Evolutionary conservation across 2,329 filamentous ascomycete genomes (phyloP).

Genomic region (Claviceps monticola): DNA sequence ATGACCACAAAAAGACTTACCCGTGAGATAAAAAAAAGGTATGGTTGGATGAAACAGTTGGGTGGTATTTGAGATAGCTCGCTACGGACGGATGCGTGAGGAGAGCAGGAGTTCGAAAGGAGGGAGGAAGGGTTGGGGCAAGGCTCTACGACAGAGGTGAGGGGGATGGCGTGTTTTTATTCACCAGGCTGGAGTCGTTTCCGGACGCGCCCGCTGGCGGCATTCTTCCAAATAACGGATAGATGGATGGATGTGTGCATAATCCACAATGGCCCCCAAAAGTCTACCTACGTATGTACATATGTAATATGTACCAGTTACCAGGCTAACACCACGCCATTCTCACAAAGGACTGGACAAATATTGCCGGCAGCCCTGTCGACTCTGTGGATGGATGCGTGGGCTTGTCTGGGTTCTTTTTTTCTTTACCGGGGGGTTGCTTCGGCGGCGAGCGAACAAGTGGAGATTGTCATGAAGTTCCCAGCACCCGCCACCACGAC

Average conservation of each 20-base stretch:
- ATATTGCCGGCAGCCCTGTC: background rate
- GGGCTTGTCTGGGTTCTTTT: conserved; percentile 6
- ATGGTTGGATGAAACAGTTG: conserved; percentile 9
- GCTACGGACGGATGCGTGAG: conserved; percentile 13
- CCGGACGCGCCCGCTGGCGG: conserved; percentile 2
- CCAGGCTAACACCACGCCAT: background rate
- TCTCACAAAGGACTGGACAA: background rate
- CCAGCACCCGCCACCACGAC: no score
- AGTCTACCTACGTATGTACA: background rate
- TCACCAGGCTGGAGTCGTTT: conserved; percentile 2
- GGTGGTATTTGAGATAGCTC: conserved; percentile 14
- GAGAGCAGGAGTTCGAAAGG: conserved; percentile 13
- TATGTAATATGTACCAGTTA: background rate
- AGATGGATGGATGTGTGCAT: background rate
- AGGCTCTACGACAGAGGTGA: conserved; percentile 7
- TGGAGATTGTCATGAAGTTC: conserved; percentile 6
- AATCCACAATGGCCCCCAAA: conserved; percentile 1
- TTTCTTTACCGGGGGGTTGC: conserved; percentile 3
- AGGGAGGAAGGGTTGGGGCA: conserved; percentile 10
- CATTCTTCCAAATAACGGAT: background rate
- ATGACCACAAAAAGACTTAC: conserved; percentile 9
- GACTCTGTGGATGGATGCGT: background rate
- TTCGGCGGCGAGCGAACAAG: conserved; percentile 8
- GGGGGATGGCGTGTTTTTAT: conserved; percentile 10
- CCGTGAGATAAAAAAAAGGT: conserved; percentile 7